Evolutionary conservation across 2,329 filamentous ascomycete species (phyloP), one percentile per base, ranked within the genome.

Genomic region (Cytospora piceicola): DNA sequence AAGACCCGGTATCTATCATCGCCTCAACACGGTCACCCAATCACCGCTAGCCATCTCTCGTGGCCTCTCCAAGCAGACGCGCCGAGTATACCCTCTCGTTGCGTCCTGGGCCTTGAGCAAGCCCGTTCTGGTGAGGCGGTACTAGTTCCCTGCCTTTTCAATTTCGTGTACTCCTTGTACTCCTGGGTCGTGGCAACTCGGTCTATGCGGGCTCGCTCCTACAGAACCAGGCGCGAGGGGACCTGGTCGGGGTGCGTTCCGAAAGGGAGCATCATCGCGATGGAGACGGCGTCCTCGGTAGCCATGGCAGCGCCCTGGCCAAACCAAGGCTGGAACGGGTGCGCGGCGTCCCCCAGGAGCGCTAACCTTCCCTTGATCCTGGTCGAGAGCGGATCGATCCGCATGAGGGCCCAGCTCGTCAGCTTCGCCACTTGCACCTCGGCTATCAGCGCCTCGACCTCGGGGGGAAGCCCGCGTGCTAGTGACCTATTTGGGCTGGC

Each of bases 291-390:
- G 36, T 42, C 36, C 36, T 42, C 36, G 36, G 20, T 20, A 15
- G 36, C 36, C 36, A 42, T 42, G 36, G 36, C 36, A 15, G 36
- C 36, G 36, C 36, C 36, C 36, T 42, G 36, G 36, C 15, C 36
- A 15, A 42, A 20, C 14, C 15, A 42, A 3, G 36, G 36, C 36
- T 42, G 14, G 36, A 42, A 42, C 15, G 36, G 14, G 36, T 42
- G 36, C 3, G 36, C 36, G 36, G 59, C 52, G 27, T 62, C 52
- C 11, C 52, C 60, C 9, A 62, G 51, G 6, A 62, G 52, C 17
- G 52, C n/a, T 15, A 53, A 24, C 6, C 36, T 42, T 9, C 60
- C 60, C 14, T 9, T 42, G 6, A 49, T 30, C 52, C 36, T 49
- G 20, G 52, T 14, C 11, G 59, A 27, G 15, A 62, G 52, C 22